These are phyloP conservation scores for Withania somnifera DNA, from an alignment of 305 asterid species.

Conservation along the genomic window DNA sequence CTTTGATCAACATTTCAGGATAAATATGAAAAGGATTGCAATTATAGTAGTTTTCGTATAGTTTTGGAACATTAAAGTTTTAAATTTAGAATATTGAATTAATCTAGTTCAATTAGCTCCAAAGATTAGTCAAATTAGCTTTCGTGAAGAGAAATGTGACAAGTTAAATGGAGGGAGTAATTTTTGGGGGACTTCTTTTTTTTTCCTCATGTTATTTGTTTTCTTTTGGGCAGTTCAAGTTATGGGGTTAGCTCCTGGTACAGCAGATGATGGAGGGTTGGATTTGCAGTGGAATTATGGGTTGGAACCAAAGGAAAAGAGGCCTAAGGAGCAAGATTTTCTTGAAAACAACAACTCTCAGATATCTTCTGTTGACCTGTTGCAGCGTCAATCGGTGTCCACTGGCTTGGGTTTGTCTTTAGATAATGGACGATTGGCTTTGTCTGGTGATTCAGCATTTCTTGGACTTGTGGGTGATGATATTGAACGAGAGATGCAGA, in stretches of 20 bases:
- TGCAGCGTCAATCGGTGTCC: constrained; percentile 81
- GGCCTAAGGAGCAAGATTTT: constrained; percentile 65
- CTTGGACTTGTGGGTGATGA: constrained; percentile 65
- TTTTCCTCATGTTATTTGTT: not conserved
- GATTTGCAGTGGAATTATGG: constrained; percentile 64
- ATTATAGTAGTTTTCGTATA: no score
- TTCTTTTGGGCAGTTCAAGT: constrained; percentile 43
- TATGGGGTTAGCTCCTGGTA: constrained; percentile 50
- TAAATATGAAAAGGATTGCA: no score
- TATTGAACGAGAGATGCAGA: constrained; percentile 62
- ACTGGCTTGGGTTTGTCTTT: constrained; percentile 88
- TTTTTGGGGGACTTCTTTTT: no score
- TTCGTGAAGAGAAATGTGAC: no score
- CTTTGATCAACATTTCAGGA: no score
- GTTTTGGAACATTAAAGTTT: no score
- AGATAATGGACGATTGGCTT: constrained; percentile 61
- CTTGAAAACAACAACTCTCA: constrained; percentile 60
- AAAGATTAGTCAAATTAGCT: no score
- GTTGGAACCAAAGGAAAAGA: constrained; percentile 46
- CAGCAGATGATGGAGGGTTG: constrained; percentile 29
- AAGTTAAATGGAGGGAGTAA: no score
- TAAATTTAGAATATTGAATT: no score
- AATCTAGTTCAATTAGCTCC: no score
- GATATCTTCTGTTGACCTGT: constrained; percentile 63
- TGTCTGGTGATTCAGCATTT: constrained; percentile 66